Conservation (phyloP, 352 stramenopile species). For the Ochromonadaceae sp. region DNA sequence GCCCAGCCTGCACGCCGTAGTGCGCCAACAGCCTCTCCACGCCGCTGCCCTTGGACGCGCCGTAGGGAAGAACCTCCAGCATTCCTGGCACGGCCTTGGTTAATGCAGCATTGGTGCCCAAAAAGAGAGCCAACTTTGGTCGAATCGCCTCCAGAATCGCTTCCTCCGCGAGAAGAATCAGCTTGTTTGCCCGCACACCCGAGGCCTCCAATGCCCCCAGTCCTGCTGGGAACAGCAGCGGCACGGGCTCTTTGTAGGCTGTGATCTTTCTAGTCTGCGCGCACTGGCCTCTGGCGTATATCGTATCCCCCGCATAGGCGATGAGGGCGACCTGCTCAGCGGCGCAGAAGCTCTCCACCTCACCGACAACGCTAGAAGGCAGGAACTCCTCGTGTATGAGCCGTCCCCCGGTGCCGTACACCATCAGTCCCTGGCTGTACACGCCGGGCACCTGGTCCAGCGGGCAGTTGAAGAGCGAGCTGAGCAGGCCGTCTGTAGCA, state of each 20-base stretch:
- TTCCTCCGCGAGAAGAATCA: neutral
- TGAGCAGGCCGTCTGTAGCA: neutral
- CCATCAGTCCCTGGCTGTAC: neutral
- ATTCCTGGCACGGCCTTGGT: conserved; percentile 1
- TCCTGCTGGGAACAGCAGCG: neutral
- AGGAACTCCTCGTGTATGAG: neutral
- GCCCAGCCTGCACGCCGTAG: conserved; percentile 30
- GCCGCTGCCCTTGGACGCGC: conserved; percentile 41
- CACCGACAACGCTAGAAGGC: neutral
- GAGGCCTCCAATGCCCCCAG: neutral
- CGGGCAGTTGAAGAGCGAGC: no score
- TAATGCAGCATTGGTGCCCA: neutral
- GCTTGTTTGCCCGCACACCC: neutral
- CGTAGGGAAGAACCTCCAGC: conserved; percentile 36
- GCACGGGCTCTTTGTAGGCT: neutral
- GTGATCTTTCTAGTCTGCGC: neutral
- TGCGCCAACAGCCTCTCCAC: conserved; percentile 34
- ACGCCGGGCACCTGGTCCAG: neutral
- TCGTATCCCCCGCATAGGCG: neutral
- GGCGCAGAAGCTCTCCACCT: neutral
- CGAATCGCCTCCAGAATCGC: neutral
- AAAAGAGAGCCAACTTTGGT: neutral
- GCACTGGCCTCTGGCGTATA: neutral
- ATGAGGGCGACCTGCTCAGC: neutral
- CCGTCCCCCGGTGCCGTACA: neutral